Conservation (phyloP, 805 yeast genomes). For the Candida berthetii region DNA sequence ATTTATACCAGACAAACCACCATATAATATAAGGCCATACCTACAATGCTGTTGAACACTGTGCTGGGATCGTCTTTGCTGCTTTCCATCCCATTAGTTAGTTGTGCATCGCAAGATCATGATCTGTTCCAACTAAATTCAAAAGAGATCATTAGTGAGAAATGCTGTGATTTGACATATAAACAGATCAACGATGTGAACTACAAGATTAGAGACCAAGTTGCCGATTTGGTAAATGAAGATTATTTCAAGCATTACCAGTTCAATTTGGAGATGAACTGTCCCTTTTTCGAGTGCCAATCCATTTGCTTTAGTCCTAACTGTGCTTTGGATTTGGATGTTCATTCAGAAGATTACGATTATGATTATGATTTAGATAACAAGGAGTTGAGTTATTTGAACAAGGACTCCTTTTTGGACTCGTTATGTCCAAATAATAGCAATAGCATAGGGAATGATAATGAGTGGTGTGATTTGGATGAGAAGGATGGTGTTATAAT, state of each 20-base stretch:
- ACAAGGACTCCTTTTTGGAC: slow-evolving; percentile 29
- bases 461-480: slow-evolving; percentile 68
- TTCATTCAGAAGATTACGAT: slow-evolving; percentile 19
- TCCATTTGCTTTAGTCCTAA: slow-evolving; percentile 23
- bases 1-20: too few species aligned
- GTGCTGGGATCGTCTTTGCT: too few species aligned
- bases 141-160: slow-evolving; percentile 10
- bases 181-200: slow-evolving; percentile 48
- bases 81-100: too few species aligned
- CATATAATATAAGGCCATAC: too few species aligned
- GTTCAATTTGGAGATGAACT: slow-evolving; percentile 75
- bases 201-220: slow-evolving; percentile 41
- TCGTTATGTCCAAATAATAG: slow-evolving; percentile 26
- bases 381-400: slow-evolving; percentile 37
- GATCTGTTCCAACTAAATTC: slow-evolving; percentile 13
- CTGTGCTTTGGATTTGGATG: slow-evolving; percentile 22
- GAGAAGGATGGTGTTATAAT: slow-evolving; percentile 75
- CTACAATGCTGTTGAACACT: too few species aligned
- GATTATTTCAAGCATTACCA: slow-evolving; percentile 72
- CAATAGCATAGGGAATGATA: slow-evolving; percentile 28
- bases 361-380: slow-evolving; percentile 19
- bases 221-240: slow-evolving; percentile 55
- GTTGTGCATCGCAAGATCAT: too few species aligned
- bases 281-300: slow-evolving; percentile 82
- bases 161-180: slow-evolving; percentile 34